Percentiles rank a stretch among this genome's conserved stretches.
Conservation (phyloP, 2,329 filamentous ascomycete species). For the Aspergillus piperis region DNA sequence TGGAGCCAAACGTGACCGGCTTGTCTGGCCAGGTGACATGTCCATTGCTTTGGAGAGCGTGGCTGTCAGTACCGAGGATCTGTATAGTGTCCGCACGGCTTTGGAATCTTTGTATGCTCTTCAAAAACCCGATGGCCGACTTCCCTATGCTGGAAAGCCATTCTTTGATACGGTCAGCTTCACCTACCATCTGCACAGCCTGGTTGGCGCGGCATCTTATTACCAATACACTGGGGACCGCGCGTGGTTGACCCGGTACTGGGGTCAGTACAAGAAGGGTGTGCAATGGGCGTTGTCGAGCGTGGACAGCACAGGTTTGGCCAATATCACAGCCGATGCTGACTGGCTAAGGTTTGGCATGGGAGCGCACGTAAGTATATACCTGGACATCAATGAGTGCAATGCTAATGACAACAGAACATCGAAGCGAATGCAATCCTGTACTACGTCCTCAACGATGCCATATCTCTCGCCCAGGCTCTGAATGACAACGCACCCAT, state of each 20-base stretch:
- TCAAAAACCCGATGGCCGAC: conserved; percentile 47
- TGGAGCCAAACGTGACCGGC: conserved; percentile 44
- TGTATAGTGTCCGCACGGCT: conserved; percentile 53
- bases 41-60: conserved; percentile 57
- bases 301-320: conserved; percentile 47
- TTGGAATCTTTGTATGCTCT: conserved; percentile 51
- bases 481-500: conserved; percentile 22
- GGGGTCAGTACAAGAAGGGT: conserved; percentile 48
- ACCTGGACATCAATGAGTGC: too few relatives aligned
- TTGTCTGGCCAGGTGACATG: conserved; percentile 65
- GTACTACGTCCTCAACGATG: conserved; percentile 36
- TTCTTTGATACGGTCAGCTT: conserved; percentile 46
- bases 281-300: conserved; percentile 45
- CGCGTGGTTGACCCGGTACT: conserved; percentile 44
- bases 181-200: conserved; percentile 58
- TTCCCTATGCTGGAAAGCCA: conserved; percentile 55
- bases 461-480: conserved; percentile 22
- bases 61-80: conserved; percentile 57
- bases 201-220: conserved; percentile 50
- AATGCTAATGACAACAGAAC: conserved; percentile 16
- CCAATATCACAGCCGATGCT: conserved; percentile 47
- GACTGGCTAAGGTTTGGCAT: conserved; percentile 56
- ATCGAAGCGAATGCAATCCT: conserved; percentile 48
- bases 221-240: conserved; percentile 47
- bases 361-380: conserved; percentile 46